phyloP scores from a whole-genome alignment of 805 yeast species.

The Zygoascus flipseniorum region DNA sequence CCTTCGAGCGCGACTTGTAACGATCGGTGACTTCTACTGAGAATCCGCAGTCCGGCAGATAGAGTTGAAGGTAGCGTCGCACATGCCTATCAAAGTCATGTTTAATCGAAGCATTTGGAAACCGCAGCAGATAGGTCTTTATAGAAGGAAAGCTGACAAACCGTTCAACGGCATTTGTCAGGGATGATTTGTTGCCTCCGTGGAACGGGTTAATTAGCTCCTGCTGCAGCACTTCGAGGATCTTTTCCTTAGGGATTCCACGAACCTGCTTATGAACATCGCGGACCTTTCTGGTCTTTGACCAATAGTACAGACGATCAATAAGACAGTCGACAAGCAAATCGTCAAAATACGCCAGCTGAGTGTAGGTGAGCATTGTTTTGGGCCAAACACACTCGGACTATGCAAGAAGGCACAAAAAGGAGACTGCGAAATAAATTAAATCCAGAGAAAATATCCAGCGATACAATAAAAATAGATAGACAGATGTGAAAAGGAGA shows the following conservation, averaged over 20 bases:
- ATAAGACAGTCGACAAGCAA: slow-evolving; percentile 23
- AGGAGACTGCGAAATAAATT: background rate
- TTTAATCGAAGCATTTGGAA: slow-evolving; percentile 15
- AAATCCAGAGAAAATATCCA: too few species aligned
- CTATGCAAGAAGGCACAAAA: background rate
- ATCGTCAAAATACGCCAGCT: slow-evolving; percentile 24
- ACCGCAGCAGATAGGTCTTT: slow-evolving; percentile 21
- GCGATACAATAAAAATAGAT: too few species aligned
- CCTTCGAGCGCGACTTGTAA: slow-evolving; percentile 24
- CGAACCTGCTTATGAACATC: slow-evolving; percentile 18
- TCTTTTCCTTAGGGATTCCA: slow-evolving; percentile 13
- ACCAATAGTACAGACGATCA: slow-evolving; percentile 25
- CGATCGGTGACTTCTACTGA: slow-evolving; percentile 37
- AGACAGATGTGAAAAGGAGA: too few species aligned
- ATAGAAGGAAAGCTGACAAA: slow-evolving; percentile 24
- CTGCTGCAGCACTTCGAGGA: slow-evolving; percentile 10
- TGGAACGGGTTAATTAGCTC: slow-evolving; percentile 8
- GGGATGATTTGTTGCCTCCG: background rate
- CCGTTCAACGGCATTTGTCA: slow-evolving; percentile 18
- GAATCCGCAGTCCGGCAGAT: slow-evolving; percentile 32
- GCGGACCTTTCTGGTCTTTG: slow-evolving; percentile 22
- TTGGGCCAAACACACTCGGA: background rate
- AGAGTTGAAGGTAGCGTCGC: slow-evolving; percentile 31
- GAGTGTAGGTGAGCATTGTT: slow-evolving; percentile 16
- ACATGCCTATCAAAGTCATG: slow-evolving; percentile 32